Conservation (phyloP, 768 basidiomycete species). For the Pleurotus pulmonarius region DNA sequence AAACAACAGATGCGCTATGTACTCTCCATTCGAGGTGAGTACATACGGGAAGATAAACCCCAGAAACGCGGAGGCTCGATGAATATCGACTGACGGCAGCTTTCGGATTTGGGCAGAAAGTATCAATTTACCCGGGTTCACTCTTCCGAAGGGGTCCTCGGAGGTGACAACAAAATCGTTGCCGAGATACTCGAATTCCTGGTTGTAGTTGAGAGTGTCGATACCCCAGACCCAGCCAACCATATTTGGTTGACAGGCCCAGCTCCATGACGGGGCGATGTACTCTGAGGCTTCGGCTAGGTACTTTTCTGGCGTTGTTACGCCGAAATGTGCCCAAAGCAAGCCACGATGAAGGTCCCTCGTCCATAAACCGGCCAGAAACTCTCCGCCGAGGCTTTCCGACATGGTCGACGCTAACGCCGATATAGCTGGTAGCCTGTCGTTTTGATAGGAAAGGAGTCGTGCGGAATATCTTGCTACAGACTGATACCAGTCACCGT, state of each 20-base stretch:
- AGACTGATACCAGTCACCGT: neutral
- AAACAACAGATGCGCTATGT: neutral
- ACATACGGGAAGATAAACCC: neutral
- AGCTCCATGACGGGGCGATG: conserved; percentile 1
- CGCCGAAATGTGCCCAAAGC: neutral
- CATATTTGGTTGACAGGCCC: neutral
- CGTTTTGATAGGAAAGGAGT: neutral
- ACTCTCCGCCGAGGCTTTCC: neutral
- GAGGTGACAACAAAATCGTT: neutral
- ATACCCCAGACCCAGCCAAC: neutral
- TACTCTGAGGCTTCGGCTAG: neutral
- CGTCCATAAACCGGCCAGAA: neutral
- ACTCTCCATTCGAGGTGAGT: neutral
- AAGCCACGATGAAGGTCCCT: neutral
- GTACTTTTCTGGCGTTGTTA: neutral
- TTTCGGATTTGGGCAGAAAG: neutral
- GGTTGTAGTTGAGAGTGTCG: neutral
- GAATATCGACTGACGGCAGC: neutral
- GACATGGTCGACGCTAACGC: neutral
- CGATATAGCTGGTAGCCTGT: neutral
- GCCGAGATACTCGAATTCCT: conserved; percentile 1
- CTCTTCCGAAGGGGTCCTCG: neutral
- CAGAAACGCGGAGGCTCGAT: neutral
- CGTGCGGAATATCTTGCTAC: neutral
- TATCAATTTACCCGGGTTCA: neutral